These are phyloP conservation scores for Physaria fendleri DNA, from an alignment of 345 rosid species.

Conservation along the genomic window DNA sequence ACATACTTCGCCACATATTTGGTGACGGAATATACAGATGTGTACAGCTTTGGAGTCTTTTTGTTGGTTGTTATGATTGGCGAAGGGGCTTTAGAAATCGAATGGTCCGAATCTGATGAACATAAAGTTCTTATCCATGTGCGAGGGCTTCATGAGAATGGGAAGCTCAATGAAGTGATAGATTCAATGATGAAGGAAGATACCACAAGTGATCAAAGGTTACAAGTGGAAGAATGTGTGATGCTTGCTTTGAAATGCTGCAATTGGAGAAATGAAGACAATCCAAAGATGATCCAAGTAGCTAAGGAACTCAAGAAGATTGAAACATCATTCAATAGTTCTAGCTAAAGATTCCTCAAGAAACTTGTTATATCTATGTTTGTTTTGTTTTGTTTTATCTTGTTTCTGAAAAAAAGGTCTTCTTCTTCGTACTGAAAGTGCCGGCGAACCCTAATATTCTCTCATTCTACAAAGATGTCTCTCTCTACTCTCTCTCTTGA, in stretches of 20 bases:
- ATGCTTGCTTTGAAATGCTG: slow-evolving; percentile 15
- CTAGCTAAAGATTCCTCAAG: background rate
- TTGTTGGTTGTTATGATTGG: slow-evolving; percentile 1
- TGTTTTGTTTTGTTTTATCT: background rate
- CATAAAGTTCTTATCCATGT: background rate
- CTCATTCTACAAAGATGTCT: slow-evolving; percentile 21
- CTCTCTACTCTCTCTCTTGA: slow-evolving; percentile 34
- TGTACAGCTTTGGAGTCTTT: slow-evolving; percentile 8
- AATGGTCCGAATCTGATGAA: no score
- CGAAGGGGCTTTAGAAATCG: no score
- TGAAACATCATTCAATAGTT: background rate
- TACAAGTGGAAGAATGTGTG: slow-evolving; percentile 5
- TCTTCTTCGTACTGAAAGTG: slow-evolving; percentile 3
- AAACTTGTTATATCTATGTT: background rate
- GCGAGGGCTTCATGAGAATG: background rate
- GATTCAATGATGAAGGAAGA: slow-evolving; percentile 3
- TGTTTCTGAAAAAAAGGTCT: slow-evolving; percentile 23
- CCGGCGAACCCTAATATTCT: slow-evolving; percentile 29
- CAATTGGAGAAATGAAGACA: slow-evolving; percentile 1
- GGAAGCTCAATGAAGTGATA: slow-evolving; percentile 6
- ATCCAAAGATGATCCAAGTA: slow-evolving; percentile 28
- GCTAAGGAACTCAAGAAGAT: slow-evolving; percentile 17
- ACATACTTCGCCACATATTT: background rate
- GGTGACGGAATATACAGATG: slow-evolving; percentile 12
- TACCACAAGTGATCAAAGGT: background rate